A percentile compares a stretch with the other conserved stretches of the same genome.
Conservation (phyloP, 2,329 filamentous ascomycete species). For the Aspergillus versicolor region DNA sequence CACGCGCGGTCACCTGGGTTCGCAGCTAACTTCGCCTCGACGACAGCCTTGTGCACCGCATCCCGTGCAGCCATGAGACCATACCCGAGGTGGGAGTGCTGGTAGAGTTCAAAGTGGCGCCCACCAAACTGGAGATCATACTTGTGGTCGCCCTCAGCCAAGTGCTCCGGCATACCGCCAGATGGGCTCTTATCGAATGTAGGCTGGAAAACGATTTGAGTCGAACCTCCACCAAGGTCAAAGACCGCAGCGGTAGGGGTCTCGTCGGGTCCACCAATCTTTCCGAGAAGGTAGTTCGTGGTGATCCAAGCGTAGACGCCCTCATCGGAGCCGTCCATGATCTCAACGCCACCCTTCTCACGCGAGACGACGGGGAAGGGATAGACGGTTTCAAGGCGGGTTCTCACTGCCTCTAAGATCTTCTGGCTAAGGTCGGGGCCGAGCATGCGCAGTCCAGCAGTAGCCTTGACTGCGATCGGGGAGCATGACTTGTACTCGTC, state of each 20-base stretch:
- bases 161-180: slow-evolving; percentile 80
- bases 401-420: slow-evolving; percentile 82
- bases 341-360: slow-evolving; percentile 82
- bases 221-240: slow-evolving; percentile 93
- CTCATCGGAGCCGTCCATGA: slow-evolving; percentile 97
- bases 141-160: slow-evolving; percentile 91
- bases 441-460: slow-evolving; percentile 85
- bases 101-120: slow-evolving; percentile 87
- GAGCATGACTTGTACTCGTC: slow-evolving; percentile 88
- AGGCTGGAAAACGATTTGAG: slow-evolving; percentile 97
- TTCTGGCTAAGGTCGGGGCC: slow-evolving; percentile 76
- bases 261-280: slow-evolving; percentile 90
- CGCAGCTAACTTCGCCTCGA: slow-evolving; percentile 68
- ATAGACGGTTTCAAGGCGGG: slow-evolving; percentile 80
- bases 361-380: slow-evolving; percentile 91
- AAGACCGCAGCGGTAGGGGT: slow-evolving; percentile 91
- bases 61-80: slow-evolving; percentile 94
- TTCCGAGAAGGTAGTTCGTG: slow-evolving; percentile 95
- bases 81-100: slow-evolving; percentile 96
- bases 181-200: slow-evolving; percentile 73
- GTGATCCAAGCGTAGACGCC: slow-evolving; percentile 99
- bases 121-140: slow-evolving; percentile 89
- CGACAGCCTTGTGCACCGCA: slow-evolving; percentile 72
- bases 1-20: slow-evolving; percentile 64
- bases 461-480: slow-evolving; percentile 96